Evolutionary conservation across 345 rosid genomes (phyloP).

Genomic region (Turnera subulata): DNA sequence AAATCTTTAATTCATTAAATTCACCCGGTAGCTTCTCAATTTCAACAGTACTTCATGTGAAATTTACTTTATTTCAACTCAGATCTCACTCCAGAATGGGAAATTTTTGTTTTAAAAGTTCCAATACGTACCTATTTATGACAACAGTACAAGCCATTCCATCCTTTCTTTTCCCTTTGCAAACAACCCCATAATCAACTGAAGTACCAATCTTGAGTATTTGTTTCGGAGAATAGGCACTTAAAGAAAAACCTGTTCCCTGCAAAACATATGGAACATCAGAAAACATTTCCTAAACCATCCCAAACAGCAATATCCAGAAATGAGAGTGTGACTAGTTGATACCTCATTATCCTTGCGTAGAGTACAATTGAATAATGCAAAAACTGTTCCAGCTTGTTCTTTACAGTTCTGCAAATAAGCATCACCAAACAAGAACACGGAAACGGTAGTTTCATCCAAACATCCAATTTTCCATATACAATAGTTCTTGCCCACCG

Average conservation of each 20-base stretch:
- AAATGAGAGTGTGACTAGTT: constrained; percentile 6
- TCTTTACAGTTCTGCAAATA: constrained; percentile 49
- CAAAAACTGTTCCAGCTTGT: constrained; percentile 70
- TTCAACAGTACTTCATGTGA: too few species aligned
- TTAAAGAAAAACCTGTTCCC: constrained; percentile 75
- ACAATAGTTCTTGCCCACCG: constrained; percentile 62
- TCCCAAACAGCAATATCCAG: not conserved
- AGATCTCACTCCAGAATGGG: not conserved
- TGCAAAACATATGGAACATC: constrained; percentile 22
- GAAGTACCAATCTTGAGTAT: constrained; percentile 75
- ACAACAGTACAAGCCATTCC: constrained; percentile 65
- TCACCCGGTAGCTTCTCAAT: too few species aligned
- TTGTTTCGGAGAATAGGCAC: constrained; percentile 57
- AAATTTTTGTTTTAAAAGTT: not conserved
- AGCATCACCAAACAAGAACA: constrained; percentile 93
- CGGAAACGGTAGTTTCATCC: constrained; percentile 53
- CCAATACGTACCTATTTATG: constrained; percentile 61
- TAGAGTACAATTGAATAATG: constrained; percentile 60
- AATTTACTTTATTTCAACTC: not conserved
- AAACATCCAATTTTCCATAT: constrained; percentile 75
- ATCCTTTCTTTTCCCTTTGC: constrained; percentile 72
- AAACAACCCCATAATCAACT: constrained; percentile 82
- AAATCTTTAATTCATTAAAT: too few species aligned
- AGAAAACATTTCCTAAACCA: not conserved
- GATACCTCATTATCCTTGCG: constrained; percentile 62